Base-by-base conservation (phyloP, 495 filamentous ascomycete species). In the Pseudevernia furfuracea region DNA sequence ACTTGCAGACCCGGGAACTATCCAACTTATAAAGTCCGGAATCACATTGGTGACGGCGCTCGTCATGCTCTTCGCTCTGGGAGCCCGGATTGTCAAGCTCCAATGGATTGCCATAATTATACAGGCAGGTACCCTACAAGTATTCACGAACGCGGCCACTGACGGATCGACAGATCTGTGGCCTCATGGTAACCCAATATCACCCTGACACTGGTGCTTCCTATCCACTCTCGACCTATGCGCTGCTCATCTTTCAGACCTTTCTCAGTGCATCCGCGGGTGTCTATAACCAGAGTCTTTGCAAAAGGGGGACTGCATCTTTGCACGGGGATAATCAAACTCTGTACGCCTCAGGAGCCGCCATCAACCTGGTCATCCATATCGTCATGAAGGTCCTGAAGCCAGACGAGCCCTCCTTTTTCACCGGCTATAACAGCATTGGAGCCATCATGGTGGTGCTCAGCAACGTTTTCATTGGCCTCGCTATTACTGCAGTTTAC, bases 401-500 rank as follows among this genome's bases (percentile, higher is more conserved):
- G 53, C 23, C 65, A 1, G 68, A 71, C 48, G 69, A 71, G 44
- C 69, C 69, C 0, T 61, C 68, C 12, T 70, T 71, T 52, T 71
- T 71, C 59, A 49, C 55, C 41, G 71, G 71, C 9, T 70, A 70
- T 49, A 44, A 53, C 41, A 71, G 63, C 63, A 49, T 65, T 14
- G 67, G 62, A n/a, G 70, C 71, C 30, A 43, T 69, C 53, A 62
- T 72, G 56, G 67, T 72, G 12, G 63, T 72, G 23, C 37, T 71
- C 3, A 68, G 65, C 53, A 72, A 71, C 41, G 70, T 72, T 30
- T 72, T 72, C 53, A 69, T 72, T 55, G 70, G 70, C 43, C 64
- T 72, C 14, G 70, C 70, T 19, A 72, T 71, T 39, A 72, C 70
- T 5, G 70, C 69, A 14, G 70, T 72, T 1, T 72, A 72, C 69